These are phyloP conservation scores for Aspergillus caelatus DNA, from an alignment of 2,329 filamentous ascomycete species.

Conservation along the genomic window DNA sequence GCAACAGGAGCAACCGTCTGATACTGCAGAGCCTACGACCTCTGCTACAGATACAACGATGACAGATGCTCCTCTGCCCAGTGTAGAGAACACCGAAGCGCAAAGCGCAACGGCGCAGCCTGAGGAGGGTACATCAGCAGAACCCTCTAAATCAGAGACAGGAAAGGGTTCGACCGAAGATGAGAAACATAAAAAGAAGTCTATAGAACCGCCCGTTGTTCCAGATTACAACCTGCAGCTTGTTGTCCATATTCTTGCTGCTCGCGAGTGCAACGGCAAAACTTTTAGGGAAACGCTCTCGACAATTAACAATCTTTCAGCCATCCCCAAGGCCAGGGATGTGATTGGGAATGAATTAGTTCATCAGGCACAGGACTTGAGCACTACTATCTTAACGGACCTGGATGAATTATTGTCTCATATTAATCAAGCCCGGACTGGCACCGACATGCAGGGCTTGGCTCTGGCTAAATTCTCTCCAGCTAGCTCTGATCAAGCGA, in stretches of 20 bases:
- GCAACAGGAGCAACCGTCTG: conserved; percentile 30
- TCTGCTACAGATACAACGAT: conserved; percentile 42
- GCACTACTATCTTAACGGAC: conserved; percentile 80
- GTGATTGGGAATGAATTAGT: conserved; percentile 93
- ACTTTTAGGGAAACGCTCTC: conserved; percentile 97
- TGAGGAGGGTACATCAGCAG: conserved; percentile 35
- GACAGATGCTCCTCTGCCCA: conserved; percentile 39
- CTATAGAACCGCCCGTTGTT: conserved; percentile 77
- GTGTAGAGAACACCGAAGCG: conserved; percentile 34
- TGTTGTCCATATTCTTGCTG: conserved; percentile 95
- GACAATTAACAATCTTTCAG: conserved; percentile 97
- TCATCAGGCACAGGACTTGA: conserved; percentile 80
- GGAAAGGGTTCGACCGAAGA: conserved; percentile 48
- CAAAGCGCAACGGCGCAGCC: conserved; percentile 29
- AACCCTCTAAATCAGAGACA: conserved; percentile 29
- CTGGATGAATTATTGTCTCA: conserved; percentile 82
- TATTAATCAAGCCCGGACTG: conserved; percentile 81
- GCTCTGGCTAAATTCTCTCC: conserved; percentile 95
- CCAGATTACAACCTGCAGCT: conserved; percentile 87
- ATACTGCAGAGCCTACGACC: conserved; percentile 24
- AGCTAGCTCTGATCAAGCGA: conserved; percentile 93
- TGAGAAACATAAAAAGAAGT: conserved; percentile 61
- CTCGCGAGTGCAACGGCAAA: conserved; percentile 93
- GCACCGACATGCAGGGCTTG: conserved; percentile 93
- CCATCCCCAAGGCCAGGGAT: conserved; percentile 85